Evolutionary conservation across 2,329 filamentous ascomycete genomes (phyloP).

Genomic region (Phialocephala sp.): DNA sequence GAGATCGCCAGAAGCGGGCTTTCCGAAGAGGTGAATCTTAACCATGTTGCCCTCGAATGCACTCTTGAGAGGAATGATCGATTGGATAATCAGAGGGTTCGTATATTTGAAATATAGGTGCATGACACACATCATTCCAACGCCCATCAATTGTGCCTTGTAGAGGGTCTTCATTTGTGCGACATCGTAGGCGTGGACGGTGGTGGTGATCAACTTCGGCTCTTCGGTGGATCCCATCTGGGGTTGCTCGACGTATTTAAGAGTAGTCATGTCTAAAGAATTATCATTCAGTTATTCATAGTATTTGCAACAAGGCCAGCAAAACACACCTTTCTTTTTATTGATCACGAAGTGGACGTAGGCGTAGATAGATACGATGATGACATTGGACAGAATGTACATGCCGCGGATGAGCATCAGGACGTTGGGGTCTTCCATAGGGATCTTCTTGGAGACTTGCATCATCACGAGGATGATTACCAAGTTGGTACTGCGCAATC

Average conservation of each 20-base stretch:
- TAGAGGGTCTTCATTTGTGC: constrained; percentile 83
- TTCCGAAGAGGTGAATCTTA: constrained; percentile 92
- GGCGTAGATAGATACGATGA: constrained; percentile 85
- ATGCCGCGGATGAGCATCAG: constrained; percentile 67
- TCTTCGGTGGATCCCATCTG: constrained; percentile 93
- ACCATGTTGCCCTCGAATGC: constrained; percentile 93
- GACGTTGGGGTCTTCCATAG: constrained; percentile 85
- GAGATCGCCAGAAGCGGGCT: constrained; percentile 86
- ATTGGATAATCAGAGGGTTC: constrained; percentile 98
- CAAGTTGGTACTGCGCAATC: constrained; percentile 76
- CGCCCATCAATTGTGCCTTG: constrained; percentile 92
- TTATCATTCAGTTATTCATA: background rate
- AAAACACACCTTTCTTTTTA: constrained; percentile 87
- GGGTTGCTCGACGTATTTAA: constrained; percentile 98
- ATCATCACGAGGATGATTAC: constrained; percentile 97
- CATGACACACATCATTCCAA: constrained; percentile 99
- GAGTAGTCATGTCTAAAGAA: constrained; percentile 84
- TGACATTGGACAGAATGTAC: constrained; percentile 70
- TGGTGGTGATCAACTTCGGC: constrained; percentile 95
- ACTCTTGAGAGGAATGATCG: constrained; percentile 95
- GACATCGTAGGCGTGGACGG: constrained; percentile 92
- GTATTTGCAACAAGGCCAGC: constrained; percentile 4
- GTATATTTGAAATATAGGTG: constrained; percentile 99
- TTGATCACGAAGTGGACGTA: constrained; percentile 87
- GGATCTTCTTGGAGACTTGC: constrained; percentile 87